phyloP scores from a whole-genome alignment of 2,329 filamentous ascomycete genomes.

The Colletotrichum liriopes region DNA sequence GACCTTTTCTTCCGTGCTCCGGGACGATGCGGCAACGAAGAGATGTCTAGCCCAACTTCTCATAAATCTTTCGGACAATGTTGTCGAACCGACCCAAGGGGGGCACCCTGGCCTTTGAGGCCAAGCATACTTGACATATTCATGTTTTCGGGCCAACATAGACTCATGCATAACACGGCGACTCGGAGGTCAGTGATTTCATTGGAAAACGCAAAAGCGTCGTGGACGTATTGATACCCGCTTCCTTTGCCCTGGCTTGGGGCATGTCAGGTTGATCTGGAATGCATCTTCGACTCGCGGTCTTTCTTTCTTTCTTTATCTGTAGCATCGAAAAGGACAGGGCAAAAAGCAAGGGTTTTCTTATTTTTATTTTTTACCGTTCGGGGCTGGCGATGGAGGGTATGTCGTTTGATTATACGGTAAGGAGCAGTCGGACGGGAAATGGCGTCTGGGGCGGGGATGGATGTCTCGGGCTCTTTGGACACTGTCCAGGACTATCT shows the following conservation, averaged over 20 bases:
- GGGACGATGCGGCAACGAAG: conserved; percentile 97
- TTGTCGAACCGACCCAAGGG: conserved; percentile 64
- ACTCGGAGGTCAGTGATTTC: conserved; percentile 40
- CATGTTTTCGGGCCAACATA: conserved; percentile 32
- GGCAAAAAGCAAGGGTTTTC: conserved; percentile 38
- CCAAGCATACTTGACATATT: conserved; percentile 5
- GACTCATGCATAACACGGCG: conserved; percentile 41
- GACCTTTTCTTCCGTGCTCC: conserved; percentile 95
- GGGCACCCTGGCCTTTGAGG: conserved; percentile 48
- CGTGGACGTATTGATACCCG: conserved; percentile 39
- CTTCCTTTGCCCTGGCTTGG: conserved; percentile 23
- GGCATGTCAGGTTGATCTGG: conserved; percentile 37
- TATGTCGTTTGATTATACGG: conserved; percentile 33
- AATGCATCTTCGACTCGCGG: conserved; percentile 34
- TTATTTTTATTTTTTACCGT: background rate
- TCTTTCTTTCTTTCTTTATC: conserved; percentile 35
- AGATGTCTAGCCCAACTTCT: conserved; percentile 96
- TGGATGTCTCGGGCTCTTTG: conserved; percentile 17
- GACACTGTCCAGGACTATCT: conserved; percentile 14
- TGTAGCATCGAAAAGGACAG: conserved; percentile 33
- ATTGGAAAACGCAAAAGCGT: conserved; percentile 40
- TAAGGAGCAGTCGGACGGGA: conserved; percentile 23
- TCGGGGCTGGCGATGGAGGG: conserved; percentile 28
- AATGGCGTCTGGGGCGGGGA: conserved; percentile 29
- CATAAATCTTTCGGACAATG: conserved; percentile 95